Evolutionary conservation across 176 grass and related monocot genomes (phyloP).

Genomic region (Themeda triandra): DNA sequence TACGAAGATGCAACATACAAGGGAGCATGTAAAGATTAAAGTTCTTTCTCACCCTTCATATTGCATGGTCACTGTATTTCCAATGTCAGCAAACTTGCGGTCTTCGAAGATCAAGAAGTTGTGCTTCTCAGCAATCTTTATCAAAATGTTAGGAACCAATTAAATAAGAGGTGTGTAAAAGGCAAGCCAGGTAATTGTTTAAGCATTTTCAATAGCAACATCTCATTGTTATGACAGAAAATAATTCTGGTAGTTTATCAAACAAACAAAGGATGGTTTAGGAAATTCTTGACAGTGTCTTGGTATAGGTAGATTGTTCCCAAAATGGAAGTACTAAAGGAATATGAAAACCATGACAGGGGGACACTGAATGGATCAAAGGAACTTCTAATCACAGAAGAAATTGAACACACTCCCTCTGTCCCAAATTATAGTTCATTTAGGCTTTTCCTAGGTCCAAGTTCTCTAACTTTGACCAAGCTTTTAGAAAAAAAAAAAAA

Average conservation of each 20-base stretch:
- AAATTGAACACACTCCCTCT: neutral
- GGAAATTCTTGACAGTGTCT: neutral
- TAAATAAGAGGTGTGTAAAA: neutral
- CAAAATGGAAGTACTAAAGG: neutral
- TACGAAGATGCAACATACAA: neutral
- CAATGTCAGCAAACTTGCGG: slow-evolving; percentile 90
- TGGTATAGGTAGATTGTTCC: neutral
- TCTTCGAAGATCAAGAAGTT: slow-evolving; percentile 93
- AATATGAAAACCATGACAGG: neutral
- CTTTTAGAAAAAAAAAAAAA: neutral
- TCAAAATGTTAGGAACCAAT: neutral
- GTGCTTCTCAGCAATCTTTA: slow-evolving; percentile 88
- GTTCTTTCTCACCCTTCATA: slow-evolving; percentile 73
- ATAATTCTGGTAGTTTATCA: neutral
- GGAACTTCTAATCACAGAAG: neutral
- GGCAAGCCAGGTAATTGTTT: neutral
- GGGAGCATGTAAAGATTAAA: neutral
- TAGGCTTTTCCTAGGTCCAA: neutral
- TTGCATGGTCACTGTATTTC: slow-evolving; percentile 93
- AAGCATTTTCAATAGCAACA: too few species aligned
- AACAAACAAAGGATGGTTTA: neutral
- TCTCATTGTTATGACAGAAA: neutral
- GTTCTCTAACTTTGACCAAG: neutral
- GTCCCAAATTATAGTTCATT: neutral
- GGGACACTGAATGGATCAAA: neutral